These are phyloP conservation scores for Penicillium sp. DNA, from an alignment of 2,329 filamentous ascomycete genomes.

Conservation along the genomic window DNA sequence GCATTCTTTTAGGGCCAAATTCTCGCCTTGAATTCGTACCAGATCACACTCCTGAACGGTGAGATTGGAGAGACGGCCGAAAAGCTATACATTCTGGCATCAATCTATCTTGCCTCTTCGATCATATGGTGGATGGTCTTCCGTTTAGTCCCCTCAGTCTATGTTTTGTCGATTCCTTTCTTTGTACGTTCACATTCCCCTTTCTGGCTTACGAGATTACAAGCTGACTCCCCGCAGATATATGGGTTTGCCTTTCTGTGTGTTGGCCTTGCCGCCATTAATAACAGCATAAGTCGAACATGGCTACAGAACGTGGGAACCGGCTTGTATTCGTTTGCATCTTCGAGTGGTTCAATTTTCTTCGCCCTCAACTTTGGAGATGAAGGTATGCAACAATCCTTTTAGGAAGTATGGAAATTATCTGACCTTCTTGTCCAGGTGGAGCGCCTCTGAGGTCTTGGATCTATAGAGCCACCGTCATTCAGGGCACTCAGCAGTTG, in stretches of 20 bases:
- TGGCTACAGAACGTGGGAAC: conserved; percentile 63
- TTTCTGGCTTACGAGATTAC: background rate
- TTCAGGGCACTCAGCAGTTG: conserved; percentile 66
- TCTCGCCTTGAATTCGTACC: conserved; percentile 65
- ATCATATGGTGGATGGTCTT: conserved; percentile 64
- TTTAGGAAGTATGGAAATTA: background rate
- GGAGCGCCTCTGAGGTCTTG: conserved; percentile 62
- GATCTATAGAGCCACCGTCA: conserved; percentile 65
- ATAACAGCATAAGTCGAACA: conserved; percentile 41
- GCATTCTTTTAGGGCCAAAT: conserved; percentile 50
- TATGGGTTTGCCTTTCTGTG: conserved; percentile 65
- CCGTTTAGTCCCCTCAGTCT: conserved; percentile 36
- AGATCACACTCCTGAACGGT: conserved; percentile 66
- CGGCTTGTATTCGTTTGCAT: conserved; percentile 61
- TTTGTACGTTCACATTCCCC: background rate
- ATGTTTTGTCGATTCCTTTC: background rate
- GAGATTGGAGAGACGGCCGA: conserved; percentile 59
- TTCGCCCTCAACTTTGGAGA: conserved; percentile 68
- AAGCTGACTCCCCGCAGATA: conserved; percentile 27
- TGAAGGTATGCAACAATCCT: conserved; percentile 40
- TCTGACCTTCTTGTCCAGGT: conserved; percentile 18
- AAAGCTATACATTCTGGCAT: conserved; percentile 61
- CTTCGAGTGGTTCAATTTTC: conserved; percentile 62
- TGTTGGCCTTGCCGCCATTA: conserved; percentile 61
- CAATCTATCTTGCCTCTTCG: conserved; percentile 59